These are phyloP conservation scores for Aegilops umbellulata DNA, from an alignment of 176 grass and related monocot genomes.

Conservation along the genomic window DNA sequence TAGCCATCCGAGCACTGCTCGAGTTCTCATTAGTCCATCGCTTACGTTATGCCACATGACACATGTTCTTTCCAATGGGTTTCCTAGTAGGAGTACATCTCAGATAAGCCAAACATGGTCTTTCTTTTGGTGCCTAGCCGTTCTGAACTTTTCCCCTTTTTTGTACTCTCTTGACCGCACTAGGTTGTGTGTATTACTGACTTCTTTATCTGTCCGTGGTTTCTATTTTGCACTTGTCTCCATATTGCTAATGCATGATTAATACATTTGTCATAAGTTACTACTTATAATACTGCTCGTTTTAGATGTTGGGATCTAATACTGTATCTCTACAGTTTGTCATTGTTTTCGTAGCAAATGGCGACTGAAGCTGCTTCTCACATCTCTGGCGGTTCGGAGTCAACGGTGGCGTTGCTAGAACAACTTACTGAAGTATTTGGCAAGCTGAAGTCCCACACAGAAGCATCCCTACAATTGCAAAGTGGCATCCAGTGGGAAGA, in stretches of 20 bases:
- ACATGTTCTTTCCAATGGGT: neutral
- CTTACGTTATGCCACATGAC: neutral
- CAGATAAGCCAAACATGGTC: neutral
- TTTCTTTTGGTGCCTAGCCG: neutral
- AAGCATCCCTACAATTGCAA: conserved; percentile 45
- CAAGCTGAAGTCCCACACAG: conserved; percentile 69
- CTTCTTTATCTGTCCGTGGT: neutral
- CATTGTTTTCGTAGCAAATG: conserved; percentile 42
- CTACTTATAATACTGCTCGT: neutral
- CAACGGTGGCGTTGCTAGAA: conserved; percentile 46
- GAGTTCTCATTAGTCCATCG: neutral
- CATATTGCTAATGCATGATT: neutral
- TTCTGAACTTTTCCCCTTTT: neutral
- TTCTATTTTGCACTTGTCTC: neutral
- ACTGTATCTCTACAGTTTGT: conserved; percentile 13
- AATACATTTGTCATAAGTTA: neutral
- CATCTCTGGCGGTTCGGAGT: conserved; percentile 37
- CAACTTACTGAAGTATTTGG: conserved; percentile 68
- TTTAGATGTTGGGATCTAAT: conserved; percentile 13
- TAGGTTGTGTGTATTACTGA: neutral
- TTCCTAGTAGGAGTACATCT: neutral
- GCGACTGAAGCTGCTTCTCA: conserved; percentile 31
- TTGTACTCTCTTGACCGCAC: neutral
- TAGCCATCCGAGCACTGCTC: neutral
- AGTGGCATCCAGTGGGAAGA: conserved; percentile 64